These are phyloP conservation scores for Calophaca sinica DNA, from an alignment of 306 rosid genomes.

Conservation along the genomic window DNA sequence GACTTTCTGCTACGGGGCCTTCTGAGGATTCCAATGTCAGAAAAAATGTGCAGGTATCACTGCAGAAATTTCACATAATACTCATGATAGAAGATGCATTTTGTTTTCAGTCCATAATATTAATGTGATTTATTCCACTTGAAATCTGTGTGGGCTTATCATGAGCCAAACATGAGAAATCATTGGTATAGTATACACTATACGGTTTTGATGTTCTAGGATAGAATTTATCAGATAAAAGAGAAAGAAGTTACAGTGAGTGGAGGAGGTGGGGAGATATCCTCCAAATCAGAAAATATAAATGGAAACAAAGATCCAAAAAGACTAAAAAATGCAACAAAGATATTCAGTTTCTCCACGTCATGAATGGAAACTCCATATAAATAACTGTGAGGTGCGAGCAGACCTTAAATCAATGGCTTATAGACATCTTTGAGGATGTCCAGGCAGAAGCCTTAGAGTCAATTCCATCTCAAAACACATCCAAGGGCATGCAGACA, in stretches of 20 bases:
- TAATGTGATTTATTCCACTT: slow-evolving; percentile 17
- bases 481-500: slow-evolving; percentile 28
- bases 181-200: slow-evolving; percentile 8
- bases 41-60: slow-evolving; percentile 94
- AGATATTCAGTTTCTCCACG: too few species aligned
- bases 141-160: slow-evolving; percentile 32
- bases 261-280: neutral
- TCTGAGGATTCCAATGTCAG: slow-evolving; percentile 94
- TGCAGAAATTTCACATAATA: slow-evolving; percentile 26
- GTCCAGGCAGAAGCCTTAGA: neutral
- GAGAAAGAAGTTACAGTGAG: slow-evolving; percentile 8
- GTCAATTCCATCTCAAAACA: slow-evolving; percentile 19
- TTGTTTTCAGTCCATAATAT: slow-evolving; percentile 21
- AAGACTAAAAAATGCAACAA: neutral
- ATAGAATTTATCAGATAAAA: neutral
- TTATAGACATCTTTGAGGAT: slow-evolving; percentile 18
- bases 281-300: neutral
- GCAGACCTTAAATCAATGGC: slow-evolving; percentile 27
- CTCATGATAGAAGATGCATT: slow-evolving; percentile 30
- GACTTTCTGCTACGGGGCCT: slow-evolving; percentile 84
- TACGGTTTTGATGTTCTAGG: slow-evolving; percentile 17
- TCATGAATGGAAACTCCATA: neutral
- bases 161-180: slow-evolving; percentile 26
- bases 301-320: neutral
- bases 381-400: slow-evolving; percentile 3